Evolutionary conservation across 1,139 yeast species (phyloP).

Genomic region (Meyerozyma athensensis): DNA sequence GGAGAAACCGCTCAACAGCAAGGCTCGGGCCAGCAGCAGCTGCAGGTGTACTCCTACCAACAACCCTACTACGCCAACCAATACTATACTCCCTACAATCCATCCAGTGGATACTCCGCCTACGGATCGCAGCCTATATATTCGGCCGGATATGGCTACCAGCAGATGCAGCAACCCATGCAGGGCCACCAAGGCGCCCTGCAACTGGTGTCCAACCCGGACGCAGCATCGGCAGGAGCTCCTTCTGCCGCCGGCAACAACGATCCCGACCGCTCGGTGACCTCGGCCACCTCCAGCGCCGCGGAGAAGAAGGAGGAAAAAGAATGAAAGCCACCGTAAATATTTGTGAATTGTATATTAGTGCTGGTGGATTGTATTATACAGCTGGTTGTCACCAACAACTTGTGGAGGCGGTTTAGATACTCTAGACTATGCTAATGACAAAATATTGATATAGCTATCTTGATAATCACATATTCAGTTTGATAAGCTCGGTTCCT

Average conservation of each 20-base stretch:
- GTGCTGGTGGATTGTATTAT: constrained; percentile 1
- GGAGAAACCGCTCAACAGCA: not conserved
- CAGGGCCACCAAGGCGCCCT: constrained; percentile 12
- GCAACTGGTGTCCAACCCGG: constrained; percentile 11
- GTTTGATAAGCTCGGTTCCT: too few relatives aligned
- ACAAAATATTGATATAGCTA: not conserved
- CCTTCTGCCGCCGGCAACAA: constrained; percentile 5
- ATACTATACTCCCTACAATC: constrained; percentile 20
- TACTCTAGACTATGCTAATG: not conserved
- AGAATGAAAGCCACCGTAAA: constrained; percentile 2
- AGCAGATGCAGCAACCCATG: constrained; percentile 3
- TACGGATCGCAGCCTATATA: constrained; percentile 24
- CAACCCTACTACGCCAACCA: constrained; percentile 22
- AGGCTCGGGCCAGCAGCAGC: constrained; percentile 6
- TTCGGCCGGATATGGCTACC: constrained; percentile 16
- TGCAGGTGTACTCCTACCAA: constrained; percentile 17
- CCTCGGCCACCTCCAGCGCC: constrained; percentile 5
- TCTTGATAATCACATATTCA: too few relatives aligned
- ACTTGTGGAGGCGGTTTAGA: not conserved
- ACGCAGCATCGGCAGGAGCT: constrained; percentile 10
- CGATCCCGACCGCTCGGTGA: constrained; percentile 2
- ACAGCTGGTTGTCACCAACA: not conserved
- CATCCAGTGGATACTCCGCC: constrained; percentile 18
- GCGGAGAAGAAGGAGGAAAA: constrained; percentile 4
- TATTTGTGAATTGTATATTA: constrained; percentile 2